Percentiles rank a stretch among this genome's conserved stretches.
phyloP scores from a whole-genome alignment of 352 stramenopile species.

The Pythium rhizo-oryzae region DNA sequence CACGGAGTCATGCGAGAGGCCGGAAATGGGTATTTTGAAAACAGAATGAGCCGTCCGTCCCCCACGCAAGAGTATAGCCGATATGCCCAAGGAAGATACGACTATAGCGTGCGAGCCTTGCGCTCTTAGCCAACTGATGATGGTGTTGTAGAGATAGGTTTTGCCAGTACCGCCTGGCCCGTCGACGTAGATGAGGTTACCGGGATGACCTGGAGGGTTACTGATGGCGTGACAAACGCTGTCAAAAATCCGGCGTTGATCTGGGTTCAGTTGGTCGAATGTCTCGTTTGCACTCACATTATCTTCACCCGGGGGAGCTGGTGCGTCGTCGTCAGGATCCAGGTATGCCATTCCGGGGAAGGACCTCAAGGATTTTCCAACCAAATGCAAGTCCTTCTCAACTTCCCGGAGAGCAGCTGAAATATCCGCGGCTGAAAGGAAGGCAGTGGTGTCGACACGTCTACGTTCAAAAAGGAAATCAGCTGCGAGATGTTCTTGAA shows the following conservation, averaged over 20 bases:
- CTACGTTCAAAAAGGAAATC: neutral
- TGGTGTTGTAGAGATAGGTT: constrained; percentile 7
- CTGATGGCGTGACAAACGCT: too few species aligned
- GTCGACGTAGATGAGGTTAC: too few species aligned
- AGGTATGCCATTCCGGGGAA: neutral
- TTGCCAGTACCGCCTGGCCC: constrained; percentile 8
- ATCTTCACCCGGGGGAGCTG: too few species aligned
- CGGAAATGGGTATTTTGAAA: neutral
- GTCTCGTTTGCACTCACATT: too few species aligned
- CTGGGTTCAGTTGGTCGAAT: neutral
- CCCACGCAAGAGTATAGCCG: neutral
- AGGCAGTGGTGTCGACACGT: too few species aligned
- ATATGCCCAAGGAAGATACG: neutral
- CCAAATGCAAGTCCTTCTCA: neutral
- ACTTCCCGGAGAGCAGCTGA: neutral
- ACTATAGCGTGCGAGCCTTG: too few species aligned
- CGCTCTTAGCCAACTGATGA: too few species aligned
- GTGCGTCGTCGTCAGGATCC: too few species aligned
- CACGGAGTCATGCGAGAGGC: neutral
- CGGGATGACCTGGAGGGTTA: too few species aligned
- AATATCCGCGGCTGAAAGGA: too few species aligned
- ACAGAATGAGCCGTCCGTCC: neutral
- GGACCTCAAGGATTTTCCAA: neutral
- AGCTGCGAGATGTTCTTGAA: neutral
- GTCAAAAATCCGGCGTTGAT: neutral